Evolutionary conservation across 2,329 filamentous ascomycete species (phyloP), one percentile per base, ranked within the genome.

Genomic region (Colletotrichum siamense): DNA sequence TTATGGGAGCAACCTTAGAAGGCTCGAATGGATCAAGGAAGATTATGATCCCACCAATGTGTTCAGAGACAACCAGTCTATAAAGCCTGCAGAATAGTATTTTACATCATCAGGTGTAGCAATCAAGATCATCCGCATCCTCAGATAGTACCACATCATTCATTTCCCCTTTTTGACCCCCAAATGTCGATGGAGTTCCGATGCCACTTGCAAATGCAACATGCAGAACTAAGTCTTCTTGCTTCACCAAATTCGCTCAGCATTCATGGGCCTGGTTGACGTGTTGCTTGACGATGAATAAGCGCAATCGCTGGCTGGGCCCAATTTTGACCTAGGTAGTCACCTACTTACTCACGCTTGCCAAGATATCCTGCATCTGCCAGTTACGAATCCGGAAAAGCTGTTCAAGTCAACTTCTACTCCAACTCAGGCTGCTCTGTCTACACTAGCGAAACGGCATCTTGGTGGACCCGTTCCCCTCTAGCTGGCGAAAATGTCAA

Each of bases 1-100:
- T 81, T 91, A 87, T 77, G 84, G 88, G 5, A 80, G 79, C 68
- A 87, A 82, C 69, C 79, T 88, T 36, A 78, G 80, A 1, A 81
- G 78, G 68, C 79, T 88, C 66, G 81, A 83, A 78, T 70, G 80
- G 71, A 80, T 88, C 59, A 89, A 88, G 82, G 80, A 81, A 2
- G 74, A 82, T 13, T 79, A 85, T 3, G 87, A 89, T 69, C 86
- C 87, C 0, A 78, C 78, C 1, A 82, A 87, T 70, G 69, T 87
- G 49, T 88, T 88, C 68, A 85, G 85, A 70, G 85, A 85, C 69
- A 85, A 83, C 4, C 83, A 86, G 71, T 82, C 80, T 26, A 69
- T 84, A 2, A 49, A 63, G 6, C 73, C 69, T 32, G 73, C 62
- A 9, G 34, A 70, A 28, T 63, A 59, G 55, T 59, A 59, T 49